Percentiles rank a stretch among this genome's conserved stretches.
Evolutionary conservation across 371 early-diverging fungal genomes (phyloP).

Genomic region (Polyrhizophydium stewartii): DNA sequence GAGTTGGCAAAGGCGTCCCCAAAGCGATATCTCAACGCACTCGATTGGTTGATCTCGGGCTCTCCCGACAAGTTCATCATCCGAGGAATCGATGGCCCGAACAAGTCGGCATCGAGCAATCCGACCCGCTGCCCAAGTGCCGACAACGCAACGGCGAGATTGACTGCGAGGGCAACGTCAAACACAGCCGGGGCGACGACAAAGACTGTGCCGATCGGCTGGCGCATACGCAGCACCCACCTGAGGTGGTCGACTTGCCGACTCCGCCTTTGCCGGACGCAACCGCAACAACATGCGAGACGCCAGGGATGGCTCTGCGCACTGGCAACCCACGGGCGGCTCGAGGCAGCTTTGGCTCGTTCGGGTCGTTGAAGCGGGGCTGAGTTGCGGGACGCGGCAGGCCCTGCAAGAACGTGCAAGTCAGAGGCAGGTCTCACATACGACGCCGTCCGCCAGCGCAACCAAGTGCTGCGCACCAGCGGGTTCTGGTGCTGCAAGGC

Average conservation of each 20-base stretch:
- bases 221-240: constrained; percentile 33
- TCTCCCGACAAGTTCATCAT: constrained; percentile 78
- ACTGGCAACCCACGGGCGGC: constrained; percentile 19
- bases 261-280: constrained; percentile 90
- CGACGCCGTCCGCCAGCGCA: no score
- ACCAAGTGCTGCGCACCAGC: no score
- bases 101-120: constrained; percentile 87
- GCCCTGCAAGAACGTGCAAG: no score
- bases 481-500: no score
- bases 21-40: no score
- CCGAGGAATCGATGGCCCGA: constrained; percentile 84
- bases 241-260: constrained; percentile 84
- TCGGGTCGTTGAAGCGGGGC: not conserved
- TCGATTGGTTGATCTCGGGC: constrained; percentile 50
- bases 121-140: constrained; percentile 60
- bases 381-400: no score
- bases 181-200: no score
- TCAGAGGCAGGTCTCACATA: no score
- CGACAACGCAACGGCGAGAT: constrained; percentile 71
- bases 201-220: no score
- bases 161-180: constrained; percentile 45
- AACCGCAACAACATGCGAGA: constrained; percentile 62
- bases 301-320: constrained; percentile 12
- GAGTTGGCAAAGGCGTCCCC: no score
- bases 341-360: constrained; percentile 6